Percentiles rank a stretch among this genome's conserved stretches.
Conservation (phyloP, 768 basidiomycete species). For the Pholiota microspora region DNA sequence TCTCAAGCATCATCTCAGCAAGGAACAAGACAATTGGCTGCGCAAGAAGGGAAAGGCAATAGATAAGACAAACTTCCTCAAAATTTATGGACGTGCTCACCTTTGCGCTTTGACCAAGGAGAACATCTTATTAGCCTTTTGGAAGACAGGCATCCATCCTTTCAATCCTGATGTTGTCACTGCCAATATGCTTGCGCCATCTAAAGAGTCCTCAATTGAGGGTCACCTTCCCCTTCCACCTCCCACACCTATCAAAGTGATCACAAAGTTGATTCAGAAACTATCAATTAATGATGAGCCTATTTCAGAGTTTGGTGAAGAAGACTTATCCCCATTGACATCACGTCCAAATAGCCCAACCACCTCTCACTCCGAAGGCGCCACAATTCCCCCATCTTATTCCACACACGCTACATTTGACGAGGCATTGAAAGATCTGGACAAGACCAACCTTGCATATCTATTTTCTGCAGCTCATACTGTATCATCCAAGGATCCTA, state of each 20-base stretch:
- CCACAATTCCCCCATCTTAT: neutral
- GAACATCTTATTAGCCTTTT: slow-evolving; percentile 35
- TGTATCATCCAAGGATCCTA: neutral
- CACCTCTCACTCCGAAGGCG: neutral
- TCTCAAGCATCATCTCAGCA: slow-evolving; percentile 26
- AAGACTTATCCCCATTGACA: neutral
- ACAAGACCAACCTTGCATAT: slow-evolving; percentile 1
- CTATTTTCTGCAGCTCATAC: neutral
- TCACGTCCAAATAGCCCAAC: neutral
- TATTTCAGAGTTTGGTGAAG: neutral
- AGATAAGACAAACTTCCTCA: slow-evolving; percentile 35
- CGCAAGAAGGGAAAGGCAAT: slow-evolving; percentile 19
- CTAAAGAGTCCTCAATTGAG: slow-evolving; percentile 25
- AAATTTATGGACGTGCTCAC: slow-evolving; percentile 32
- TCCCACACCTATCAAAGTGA: neutral
- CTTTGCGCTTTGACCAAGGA: slow-evolving; percentile 24
- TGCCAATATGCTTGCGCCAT: slow-evolving; percentile 32
- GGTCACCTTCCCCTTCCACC: slow-evolving; percentile 12
- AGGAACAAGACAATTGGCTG: slow-evolving; percentile 16
- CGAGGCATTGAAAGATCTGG: neutral
- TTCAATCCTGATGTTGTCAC: slow-evolving; percentile 33
- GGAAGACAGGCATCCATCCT: slow-evolving; percentile 36
- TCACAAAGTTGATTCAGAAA: neutral
- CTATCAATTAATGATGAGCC: neutral
- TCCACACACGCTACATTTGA: neutral